phyloP scores from a whole-genome alignment of 352 stramenopile genomes.

The Globisporangium okanoganense region DNA sequence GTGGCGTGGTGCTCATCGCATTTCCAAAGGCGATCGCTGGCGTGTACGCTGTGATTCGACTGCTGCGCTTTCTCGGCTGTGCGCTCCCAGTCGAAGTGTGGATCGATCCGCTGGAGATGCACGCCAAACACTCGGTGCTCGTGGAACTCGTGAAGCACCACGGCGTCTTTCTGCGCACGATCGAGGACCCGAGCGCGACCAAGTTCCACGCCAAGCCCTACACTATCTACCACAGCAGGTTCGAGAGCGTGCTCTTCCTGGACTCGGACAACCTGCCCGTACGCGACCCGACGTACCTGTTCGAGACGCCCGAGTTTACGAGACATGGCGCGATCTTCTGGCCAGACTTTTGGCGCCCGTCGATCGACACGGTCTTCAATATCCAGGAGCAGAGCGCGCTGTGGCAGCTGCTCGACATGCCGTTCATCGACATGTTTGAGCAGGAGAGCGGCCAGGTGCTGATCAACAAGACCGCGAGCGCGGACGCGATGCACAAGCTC shows the following conservation, averaged over 20 bases:
- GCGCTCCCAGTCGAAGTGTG: slow-evolving; percentile 49
- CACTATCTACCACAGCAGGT: slow-evolving; percentile 67
- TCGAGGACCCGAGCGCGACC: slow-evolving; percentile 53
- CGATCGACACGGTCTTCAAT: slow-evolving; percentile 62
- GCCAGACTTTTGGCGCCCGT: slow-evolving; percentile 80
- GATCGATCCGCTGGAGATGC: slow-evolving; percentile 55
- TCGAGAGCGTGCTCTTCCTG: slow-evolving; percentile 75
- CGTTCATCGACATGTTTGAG: slow-evolving; percentile 86
- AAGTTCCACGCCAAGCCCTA: slow-evolving; percentile 82
- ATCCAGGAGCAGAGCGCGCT: slow-evolving; percentile 64
- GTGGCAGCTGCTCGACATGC: slow-evolving; percentile 76
- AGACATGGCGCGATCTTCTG: slow-evolving; percentile 73
- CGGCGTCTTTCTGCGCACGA: slow-evolving; percentile 51
- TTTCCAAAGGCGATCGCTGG: slow-evolving; percentile 67
- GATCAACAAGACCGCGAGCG: slow-evolving; percentile 43
- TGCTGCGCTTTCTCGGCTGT: slow-evolving; percentile 45
- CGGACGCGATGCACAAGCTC: slow-evolving; percentile 53
- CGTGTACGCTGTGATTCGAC: slow-evolving; percentile 65
- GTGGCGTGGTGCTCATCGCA: slow-evolving; percentile 66
- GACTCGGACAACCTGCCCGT: slow-evolving; percentile 82
- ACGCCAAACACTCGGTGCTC: slow-evolving; percentile 47
- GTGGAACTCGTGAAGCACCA: slow-evolving; percentile 48
- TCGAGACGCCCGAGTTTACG: slow-evolving; percentile 59
- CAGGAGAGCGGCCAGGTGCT: slow-evolving; percentile 78
- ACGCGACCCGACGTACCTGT: slow-evolving; percentile 79